phyloP scores from a whole-genome alignment of 768 basidiomycete genomes.

The Boletus rubropictus region DNA sequence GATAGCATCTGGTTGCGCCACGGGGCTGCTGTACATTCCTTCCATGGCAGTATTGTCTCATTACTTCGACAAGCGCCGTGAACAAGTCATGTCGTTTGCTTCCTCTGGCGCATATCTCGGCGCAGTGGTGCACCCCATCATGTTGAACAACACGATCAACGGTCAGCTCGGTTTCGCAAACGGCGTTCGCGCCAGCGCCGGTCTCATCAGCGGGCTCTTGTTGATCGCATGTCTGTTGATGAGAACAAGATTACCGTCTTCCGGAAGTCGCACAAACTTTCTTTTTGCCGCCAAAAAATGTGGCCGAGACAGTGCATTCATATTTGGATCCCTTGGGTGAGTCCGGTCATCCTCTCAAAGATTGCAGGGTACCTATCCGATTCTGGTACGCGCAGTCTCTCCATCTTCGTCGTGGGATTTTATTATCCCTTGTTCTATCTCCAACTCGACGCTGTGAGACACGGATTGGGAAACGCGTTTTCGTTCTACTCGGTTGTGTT shows the following conservation, averaged over 20 bases:
- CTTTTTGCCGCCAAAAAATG: constrained; percentile 19
- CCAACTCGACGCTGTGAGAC: constrained; percentile 48
- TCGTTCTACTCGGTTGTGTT: constrained; percentile 53
- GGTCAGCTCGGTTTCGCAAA: constrained; percentile 42
- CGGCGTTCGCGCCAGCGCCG: constrained; percentile 39
- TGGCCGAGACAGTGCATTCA: constrained; percentile 21
- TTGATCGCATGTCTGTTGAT: constrained; percentile 38
- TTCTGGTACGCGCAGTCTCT: constrained; percentile 10
- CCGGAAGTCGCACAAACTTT: constrained; percentile 22
- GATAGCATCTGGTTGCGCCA: constrained; percentile 42
- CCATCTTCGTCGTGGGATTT: constrained; percentile 36
- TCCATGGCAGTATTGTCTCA: constrained; percentile 46
- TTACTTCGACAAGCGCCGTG: constrained; percentile 44
- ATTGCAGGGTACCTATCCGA: not conserved
- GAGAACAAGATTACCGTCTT: constrained; percentile 35
- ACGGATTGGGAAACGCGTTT: constrained; percentile 40
- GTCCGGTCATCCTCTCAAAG: not conserved
- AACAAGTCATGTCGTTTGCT: constrained; percentile 50
- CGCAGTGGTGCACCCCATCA: constrained; percentile 55
- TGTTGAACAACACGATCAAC: constrained; percentile 47
- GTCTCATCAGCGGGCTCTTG: constrained; percentile 35
- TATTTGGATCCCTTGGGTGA: constrained; percentile 27
- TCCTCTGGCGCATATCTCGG: constrained; percentile 56
- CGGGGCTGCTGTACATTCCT: constrained; percentile 45
- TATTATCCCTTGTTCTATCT: constrained; percentile 58